Conservation (phyloP, 805 yeast species). For the Hanseniaspora mollemarum region DNA sequence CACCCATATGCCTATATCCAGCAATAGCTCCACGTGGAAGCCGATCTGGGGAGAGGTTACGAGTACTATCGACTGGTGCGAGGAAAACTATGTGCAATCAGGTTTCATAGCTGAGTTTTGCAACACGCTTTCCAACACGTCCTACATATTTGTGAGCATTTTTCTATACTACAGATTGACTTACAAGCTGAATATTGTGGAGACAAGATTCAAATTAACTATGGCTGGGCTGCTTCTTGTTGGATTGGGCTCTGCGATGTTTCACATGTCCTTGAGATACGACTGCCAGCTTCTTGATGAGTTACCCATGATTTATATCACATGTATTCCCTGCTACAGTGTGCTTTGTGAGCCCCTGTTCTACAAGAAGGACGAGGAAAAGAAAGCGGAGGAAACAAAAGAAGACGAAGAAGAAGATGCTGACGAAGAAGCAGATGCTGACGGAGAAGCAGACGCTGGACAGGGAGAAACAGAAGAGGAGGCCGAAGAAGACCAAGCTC, state of each 20-base stretch:
- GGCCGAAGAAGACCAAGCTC: too few relatives aligned
- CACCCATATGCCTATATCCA: constrained; percentile 37
- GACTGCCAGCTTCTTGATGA: constrained; percentile 89
- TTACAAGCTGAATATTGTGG: constrained; percentile 40
- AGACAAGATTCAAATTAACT: constrained; percentile 56
- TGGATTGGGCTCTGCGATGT: constrained; percentile 88
- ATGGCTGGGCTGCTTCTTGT: constrained; percentile 76
- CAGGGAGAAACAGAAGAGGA: too few relatives aligned
- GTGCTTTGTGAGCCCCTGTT: constrained; percentile 51
- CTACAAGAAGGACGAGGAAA: neutral
- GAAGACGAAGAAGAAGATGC: neutral
- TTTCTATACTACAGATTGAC: constrained; percentile 50
- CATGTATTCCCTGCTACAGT: constrained; percentile 87
- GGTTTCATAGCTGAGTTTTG: constrained; percentile 81
- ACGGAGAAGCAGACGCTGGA: neutral
- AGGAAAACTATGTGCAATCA: constrained; percentile 84
- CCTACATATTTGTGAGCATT: constrained; percentile 46
- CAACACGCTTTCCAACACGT: constrained; percentile 70
- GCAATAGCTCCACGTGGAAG: constrained; percentile 15
- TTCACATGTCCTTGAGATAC: constrained; percentile 89
- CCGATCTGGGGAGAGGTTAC: constrained; percentile 75
- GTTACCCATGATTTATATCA: constrained; percentile 95
- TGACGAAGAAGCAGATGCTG: neutral
- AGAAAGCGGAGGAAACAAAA: neutral
- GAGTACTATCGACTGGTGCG: constrained; percentile 98